phyloP scores from a whole-genome alignment of 306 rosid genomes.

The Canavalia gladiata region DNA sequence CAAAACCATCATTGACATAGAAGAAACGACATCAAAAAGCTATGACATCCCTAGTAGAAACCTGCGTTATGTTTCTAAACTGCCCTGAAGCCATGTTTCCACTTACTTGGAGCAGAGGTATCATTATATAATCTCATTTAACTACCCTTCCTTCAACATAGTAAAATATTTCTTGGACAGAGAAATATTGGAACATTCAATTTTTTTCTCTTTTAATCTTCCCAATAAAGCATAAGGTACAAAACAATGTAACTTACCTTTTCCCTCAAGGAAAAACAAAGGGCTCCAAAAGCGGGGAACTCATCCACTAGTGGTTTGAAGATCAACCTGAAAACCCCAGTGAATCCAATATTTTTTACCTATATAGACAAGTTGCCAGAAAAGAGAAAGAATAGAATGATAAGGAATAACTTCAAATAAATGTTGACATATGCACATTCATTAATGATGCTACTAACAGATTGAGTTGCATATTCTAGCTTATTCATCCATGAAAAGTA shows the following conservation, averaged over 20 bases:
- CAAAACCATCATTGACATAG: constrained; percentile 1
- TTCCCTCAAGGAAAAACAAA: constrained; percentile 80
- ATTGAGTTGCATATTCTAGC: constrained; percentile 19
- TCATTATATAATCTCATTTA: neutral
- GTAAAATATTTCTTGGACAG: constrained; percentile 4
- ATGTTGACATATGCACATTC: constrained; percentile 15
- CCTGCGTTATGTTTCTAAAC: constrained; percentile 12
- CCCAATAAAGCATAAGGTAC: constrained; percentile 26
- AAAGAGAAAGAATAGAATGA: constrained; percentile 48
- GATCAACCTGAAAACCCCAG: constrained; percentile 99
- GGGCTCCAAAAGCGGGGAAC: constrained; percentile 92
- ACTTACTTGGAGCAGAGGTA: constrained; percentile 15
- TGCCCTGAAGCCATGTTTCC: constrained; percentile 13
- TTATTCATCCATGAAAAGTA: constrained; percentile 28
- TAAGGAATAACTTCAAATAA: constrained; percentile 44
- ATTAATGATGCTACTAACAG: constrained; percentile 35
- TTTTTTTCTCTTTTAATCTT: neutral
- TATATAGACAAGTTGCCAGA: constrained; percentile 62
- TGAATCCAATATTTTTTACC: constrained; percentile 98
- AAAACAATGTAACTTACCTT: constrained; percentile 60
- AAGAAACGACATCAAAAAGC: neutral
- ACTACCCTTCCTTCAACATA: constrained; percentile 39
- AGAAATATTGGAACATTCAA: neutral
- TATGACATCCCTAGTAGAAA: neutral
- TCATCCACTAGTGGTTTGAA: constrained; percentile 90